Base-by-base conservation (phyloP, 164 flowering plant species). In the Magnolia changhungtana region DNA sequence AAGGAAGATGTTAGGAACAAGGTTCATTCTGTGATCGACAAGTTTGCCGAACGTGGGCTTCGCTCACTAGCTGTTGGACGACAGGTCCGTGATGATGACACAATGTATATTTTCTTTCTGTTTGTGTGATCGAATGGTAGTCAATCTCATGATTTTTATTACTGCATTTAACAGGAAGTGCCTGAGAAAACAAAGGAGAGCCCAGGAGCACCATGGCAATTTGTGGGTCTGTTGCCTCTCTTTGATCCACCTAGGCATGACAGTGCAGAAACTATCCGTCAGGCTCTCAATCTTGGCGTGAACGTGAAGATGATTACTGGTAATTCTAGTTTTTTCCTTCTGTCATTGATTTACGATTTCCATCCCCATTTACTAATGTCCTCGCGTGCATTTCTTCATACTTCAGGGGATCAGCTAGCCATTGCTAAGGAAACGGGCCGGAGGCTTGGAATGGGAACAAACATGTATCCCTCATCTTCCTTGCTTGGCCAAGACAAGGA, bases 401-500 rank as follows among this genome's bases (percentile, higher is more conserved):
- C 55, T 79, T 37, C 76, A 84, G 86, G 87, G 4, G 87, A 84
- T 73, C 85, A 82, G 58, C 84, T 85, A 63, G 81, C 87, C 27
- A 83, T 85, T 74, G 87, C 82, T 20, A 85, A 85, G 78, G 87
- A 85, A 75, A 85, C 84, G 7, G 85, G 87, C 6, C 76, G 87
- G 61, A 79, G 87, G 71, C 87, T 85, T 24, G 87, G 87, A 69
- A 85, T 85, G 87, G 87, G 85, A n/a, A 85, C 85, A 68, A 85
- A 85, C 80, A 85, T 85, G 87, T 85, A 85, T 51, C 85, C 85
- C 16, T 83, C 85, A 20, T 85, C 85, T 31, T 74, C 85, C 52
- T 77, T 83, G 74, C 85, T 83, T 50, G 85, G 85, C 16, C 67
- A 72, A 50, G 72, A 81, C 78, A 83, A 83, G 76, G 87, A 85